Evolutionary conservation across 352 stramenopile genomes (phyloP), one percentile per base, ranked within the genome.

Genomic region (Phytophthora syringae): DNA sequence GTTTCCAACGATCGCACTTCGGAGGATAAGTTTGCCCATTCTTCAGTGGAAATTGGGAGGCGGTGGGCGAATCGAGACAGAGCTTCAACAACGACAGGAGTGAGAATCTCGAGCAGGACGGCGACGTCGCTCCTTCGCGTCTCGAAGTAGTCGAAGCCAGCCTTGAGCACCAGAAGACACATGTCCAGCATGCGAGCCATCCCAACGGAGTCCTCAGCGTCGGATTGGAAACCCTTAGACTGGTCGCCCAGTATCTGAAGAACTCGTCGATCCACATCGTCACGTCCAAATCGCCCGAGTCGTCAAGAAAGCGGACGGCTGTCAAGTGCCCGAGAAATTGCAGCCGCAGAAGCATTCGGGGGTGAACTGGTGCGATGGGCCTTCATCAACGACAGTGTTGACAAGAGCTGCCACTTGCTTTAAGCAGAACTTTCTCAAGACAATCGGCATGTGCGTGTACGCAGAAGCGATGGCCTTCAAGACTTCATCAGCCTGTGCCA

Each of bases 121-220:
- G 1, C 27, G 18, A 60, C 39, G 15, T 65, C 62, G 13, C 53
- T 21, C 25, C 54, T 64, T 40, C 24, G 51, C 12, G 39, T 60
- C 21, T 53, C 39, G 28, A 64, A 59, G 49, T 55, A 65, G 40
- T 64, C 62, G 18, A 65, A 20, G 1, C 42, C 62, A 56, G 54
- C 39, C 25, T 64, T 58, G 13, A 65, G n/a, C 40, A 70, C 54
- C 6, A 70, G 10, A 40, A 70, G 40, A 21, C 47, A 60, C 62
- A 65, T 60, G 30, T 65, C 55, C 47, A 65, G 18, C 62, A 60
- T 60, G 16, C 62, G 54, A 52, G 55, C 25, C 37, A 70, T 37
- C 39, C 54, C 62, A 22, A 20, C 40, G 1, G 7, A 20, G 28
- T 30, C 32, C 0, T 60, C 20, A 51, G 7, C 7, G 7, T 50